Conservation (phyloP, 1,284 basidiomycete genomes). For the Sanghuangporus weigelae region DNA sequence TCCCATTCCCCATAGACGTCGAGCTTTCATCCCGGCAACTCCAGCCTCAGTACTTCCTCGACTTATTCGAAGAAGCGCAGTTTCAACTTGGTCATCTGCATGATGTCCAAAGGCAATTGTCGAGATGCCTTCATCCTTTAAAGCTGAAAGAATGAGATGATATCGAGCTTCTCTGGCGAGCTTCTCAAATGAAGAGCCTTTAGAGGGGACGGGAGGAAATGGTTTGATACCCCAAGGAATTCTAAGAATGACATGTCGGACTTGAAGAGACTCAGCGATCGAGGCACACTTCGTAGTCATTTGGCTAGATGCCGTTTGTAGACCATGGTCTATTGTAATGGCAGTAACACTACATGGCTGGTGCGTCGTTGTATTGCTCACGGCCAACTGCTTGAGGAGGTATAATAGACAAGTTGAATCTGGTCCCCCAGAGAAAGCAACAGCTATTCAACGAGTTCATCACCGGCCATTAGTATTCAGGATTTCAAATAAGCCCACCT, state of each 20-base stretch:
- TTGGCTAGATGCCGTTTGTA: slow-evolving; percentile 48
- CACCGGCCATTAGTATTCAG: not conserved
- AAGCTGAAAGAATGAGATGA: slow-evolving; percentile 43
- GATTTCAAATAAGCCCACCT: slow-evolving; percentile 26
- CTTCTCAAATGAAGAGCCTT: slow-evolving; percentile 41
- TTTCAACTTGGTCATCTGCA: slow-evolving; percentile 76
- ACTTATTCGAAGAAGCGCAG: slow-evolving; percentile 60
- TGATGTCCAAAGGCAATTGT: slow-evolving; percentile 67
- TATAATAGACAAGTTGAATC: slow-evolving; percentile 75
- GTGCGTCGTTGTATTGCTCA: slow-evolving; percentile 15
- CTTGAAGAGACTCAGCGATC: slow-evolving; percentile 39
- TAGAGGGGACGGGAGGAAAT: slow-evolving; percentile 39
- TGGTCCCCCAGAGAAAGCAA: slow-evolving; percentile 74
- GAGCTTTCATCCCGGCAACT: slow-evolving; percentile 57
- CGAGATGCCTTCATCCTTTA: slow-evolving; percentile 35
- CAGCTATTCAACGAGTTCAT: slow-evolving; percentile 34
- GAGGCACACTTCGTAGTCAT: slow-evolving; percentile 49
- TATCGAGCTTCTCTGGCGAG: slow-evolving; percentile 56
- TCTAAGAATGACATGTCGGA: slow-evolving; percentile 39
- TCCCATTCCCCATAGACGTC: slow-evolving; percentile 76
- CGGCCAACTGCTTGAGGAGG: slow-evolving; percentile 44
- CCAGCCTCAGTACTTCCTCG: slow-evolving; percentile 50
- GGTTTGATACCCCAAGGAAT: slow-evolving; percentile 53
- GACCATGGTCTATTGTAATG: slow-evolving; percentile 58
- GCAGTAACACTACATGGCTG: slow-evolving; percentile 42